Conservation (phyloP, 371 early-diverging fungal genomes). For the Lichtheimia ramosa region DNA sequence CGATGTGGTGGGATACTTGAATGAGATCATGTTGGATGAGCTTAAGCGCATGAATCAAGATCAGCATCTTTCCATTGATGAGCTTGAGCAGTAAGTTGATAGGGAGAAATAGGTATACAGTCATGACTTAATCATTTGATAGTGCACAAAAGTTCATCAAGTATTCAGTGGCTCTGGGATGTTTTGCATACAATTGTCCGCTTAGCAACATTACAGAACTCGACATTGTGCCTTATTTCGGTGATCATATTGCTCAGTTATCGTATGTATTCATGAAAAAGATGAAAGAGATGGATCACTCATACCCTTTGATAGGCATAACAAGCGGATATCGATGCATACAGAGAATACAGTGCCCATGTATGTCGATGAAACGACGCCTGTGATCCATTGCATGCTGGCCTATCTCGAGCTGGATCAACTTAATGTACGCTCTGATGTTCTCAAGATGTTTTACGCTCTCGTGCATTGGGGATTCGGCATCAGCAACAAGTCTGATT, state of each 20-base stretch:
- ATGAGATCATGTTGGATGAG: conserved; percentile 31
- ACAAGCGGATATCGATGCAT: conserved; percentile 27
- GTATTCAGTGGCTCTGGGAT: conserved; percentile 38
- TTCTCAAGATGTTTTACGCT: conserved; percentile 45
- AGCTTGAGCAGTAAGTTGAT: conserved; percentile 21
- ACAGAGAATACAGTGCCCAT: conserved; percentile 20
- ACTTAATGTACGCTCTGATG: conserved; percentile 34
- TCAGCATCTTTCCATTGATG: conserved; percentile 20
- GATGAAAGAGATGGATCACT: too few species aligned
- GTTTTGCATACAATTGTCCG: conserved; percentile 45
- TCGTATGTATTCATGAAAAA: conserved; percentile 24
- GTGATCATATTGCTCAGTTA: conserved; percentile 23
- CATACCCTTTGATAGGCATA: conserved; percentile 15
- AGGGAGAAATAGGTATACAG: background rate
- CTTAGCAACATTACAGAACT: conserved; percentile 34
- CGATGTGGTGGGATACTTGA: conserved; percentile 43
- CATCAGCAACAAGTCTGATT: conserved; percentile 34
- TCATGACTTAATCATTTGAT: too few species aligned
- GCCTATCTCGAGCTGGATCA: conserved; percentile 33
- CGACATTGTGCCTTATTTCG: conserved; percentile 38
- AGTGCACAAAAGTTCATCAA: conserved; percentile 35
- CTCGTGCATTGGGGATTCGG: conserved; percentile 40
- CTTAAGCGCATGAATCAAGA: conserved; percentile 20
- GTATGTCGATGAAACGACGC: conserved; percentile 29
- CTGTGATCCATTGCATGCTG: conserved; percentile 36